Base-by-base conservation (phyloP, 2,329 filamentous ascomycete species). In the Exophiala lecanii-corni region DNA sequence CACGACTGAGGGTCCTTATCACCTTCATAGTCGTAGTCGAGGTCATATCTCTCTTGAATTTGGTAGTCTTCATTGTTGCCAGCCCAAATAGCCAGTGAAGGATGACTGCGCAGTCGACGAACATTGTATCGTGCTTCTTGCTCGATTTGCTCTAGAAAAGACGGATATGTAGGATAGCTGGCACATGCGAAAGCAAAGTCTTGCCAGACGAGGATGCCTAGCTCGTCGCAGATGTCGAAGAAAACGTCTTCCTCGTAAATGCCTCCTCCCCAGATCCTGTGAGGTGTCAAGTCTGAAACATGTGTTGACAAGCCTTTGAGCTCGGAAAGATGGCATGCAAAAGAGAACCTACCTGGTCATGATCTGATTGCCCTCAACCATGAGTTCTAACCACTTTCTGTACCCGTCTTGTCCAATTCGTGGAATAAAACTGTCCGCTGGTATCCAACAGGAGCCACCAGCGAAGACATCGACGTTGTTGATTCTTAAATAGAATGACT, bases 51-150 rank as follows among this genome's bases (percentile, higher is more conserved):
- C 62, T 94, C 87, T 46, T 82, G 82, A 40, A 89, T 83, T 61
- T 91, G 84, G 62, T 96, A 95, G 60, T 95, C 89, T 62, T 96
- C 89, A 58, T 96, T 97, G 66, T 95, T 95, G 12, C 91, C 91
- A 2, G 87, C 88, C 70, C 82, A 96, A 43, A 96, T 83, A 31
- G 89, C 82, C 50, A 96, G 84, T 9, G 79, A 89, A 0, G 89
- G 86, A 60, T 96, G 89, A 61, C 95, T 87, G 32, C 88, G 77
- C 20, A 96, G 70, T 31, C 83, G 71, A 58, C 72, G 72, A 31
- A 86, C 70, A 53, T 86, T 83, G 39, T 79, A 75, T 10, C 71
- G 62, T 26, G 82, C 81, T 63, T 91, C 86, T 20, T 69, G 57
- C 45, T 80, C 73, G 45, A 89, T 76, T 0, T 77, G 82, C 21